These are phyloP conservation scores for Carex arenaria DNA, from an alignment of 202 grass and related monocot species.

Conservation along the genomic window DNA sequence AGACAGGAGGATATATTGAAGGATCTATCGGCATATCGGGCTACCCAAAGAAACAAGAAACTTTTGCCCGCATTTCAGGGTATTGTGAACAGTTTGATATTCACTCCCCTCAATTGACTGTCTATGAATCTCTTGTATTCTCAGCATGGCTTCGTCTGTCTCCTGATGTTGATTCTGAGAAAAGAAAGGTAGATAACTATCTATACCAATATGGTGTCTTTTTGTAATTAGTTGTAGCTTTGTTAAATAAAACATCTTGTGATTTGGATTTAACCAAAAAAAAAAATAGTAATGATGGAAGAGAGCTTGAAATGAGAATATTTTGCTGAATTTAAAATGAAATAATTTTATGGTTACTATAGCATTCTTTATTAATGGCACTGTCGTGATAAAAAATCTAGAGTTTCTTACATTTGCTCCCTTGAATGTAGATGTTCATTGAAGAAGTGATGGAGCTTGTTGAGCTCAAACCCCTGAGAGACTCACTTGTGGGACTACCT, in stretches of 20 bases:
- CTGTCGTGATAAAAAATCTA: background rate
- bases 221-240: background rate
- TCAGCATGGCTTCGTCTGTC: slow-evolving; percentile 87
- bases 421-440: slow-evolving; percentile 64
- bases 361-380: background rate
- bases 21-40: slow-evolving; percentile 79
- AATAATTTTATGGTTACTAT: background rate
- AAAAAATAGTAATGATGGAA: background rate
- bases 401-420: background rate
- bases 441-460: slow-evolving; percentile 98
- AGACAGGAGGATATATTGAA: slow-evolving; percentile 83
- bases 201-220: slow-evolving; percentile 1
- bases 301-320: background rate
- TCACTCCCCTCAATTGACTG: slow-evolving; percentile 80
- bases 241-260: background rate
- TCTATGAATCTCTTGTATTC: slow-evolving; percentile 76
- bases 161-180: slow-evolving; percentile 55
- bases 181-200: slow-evolving; percentile 47
- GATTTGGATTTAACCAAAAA: background rate
- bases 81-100: slow-evolving; percentile 92
- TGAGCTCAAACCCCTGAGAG: slow-evolving; percentile 65
- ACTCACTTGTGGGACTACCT: slow-evolving; percentile 72
- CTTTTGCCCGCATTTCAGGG: slow-evolving; percentile 83
- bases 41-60: slow-evolving; percentile 88
- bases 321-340: background rate